Evolutionary conservation across 495 filamentous ascomycete species (phyloP), one percentile per base, ranked within the genome.

Genomic region (Aspergillus ellipticus): DNA sequence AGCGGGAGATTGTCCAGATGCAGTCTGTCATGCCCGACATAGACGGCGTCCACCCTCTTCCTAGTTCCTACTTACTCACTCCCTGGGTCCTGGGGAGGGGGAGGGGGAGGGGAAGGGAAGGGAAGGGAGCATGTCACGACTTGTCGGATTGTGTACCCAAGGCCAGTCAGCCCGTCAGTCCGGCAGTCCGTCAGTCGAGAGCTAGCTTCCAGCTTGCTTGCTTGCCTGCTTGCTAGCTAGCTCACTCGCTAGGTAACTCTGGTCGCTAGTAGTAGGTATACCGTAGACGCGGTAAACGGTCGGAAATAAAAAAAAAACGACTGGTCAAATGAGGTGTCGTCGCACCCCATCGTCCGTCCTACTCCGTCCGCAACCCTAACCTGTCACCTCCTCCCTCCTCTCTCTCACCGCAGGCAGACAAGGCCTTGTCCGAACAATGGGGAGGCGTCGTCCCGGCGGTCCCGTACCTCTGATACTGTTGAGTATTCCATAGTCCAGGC

Each of bases 391-490:
- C 9, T 45, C 5, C 3, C 22, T 45, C 51, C 37, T 16, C 33
- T 16, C 31, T 47, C 42, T 8, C 37, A 33, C 37, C 39, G 41
- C 20, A 55, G 29, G 37, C 17, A 48, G 22, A 29, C 45, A 48
- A 48, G 24, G 22, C 45, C 45, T 48, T 48, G 45, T 48, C 45
- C 45, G 22, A 48, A 48, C 45, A 48, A 48, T 48, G 24, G 50
- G 33, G 50, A 33, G 35, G 39, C 37, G 24, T 35, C n/a, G n/a
- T n/a, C n/a, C n/a, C n/a, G n/a, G n/a, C n/a, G n/a, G n/a, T 42
- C 51, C 55, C 26, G 56, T 58, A 54, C 45, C 51, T 54, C 51
- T 55, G 57, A 59, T 54, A 51, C 47, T 50, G 57, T 59, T 37
- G 57, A 59, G 50, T 54, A 52, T 22, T 49, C 53, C 49, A 47